These are phyloP conservation scores for Pneumocystis sp. DNA, from an alignment of 1,139 yeast genomes.

Conservation along the genomic window DNA sequence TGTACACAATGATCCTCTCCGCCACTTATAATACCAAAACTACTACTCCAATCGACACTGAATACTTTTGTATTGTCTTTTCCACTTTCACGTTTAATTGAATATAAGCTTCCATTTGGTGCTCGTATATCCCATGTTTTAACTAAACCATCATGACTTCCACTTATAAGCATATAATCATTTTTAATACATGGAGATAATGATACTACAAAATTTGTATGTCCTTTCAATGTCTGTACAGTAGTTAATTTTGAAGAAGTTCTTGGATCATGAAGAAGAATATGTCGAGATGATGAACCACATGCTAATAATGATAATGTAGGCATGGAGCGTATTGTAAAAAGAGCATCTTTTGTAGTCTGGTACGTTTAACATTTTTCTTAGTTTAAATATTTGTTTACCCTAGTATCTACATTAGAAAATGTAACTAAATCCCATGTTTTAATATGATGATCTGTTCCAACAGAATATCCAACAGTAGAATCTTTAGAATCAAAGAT, in stretches of 20 bases:
- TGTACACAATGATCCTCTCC: constrained; percentile 90
- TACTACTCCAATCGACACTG: constrained; percentile 70
- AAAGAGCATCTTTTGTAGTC: constrained; percentile 68
- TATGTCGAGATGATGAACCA: constrained; percentile 94
- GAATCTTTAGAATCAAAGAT: constrained; percentile 56
- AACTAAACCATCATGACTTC: constrained; percentile 89
- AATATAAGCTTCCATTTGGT: constrained; percentile 37
- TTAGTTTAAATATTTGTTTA: constrained; percentile 23
- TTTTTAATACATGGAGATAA: constrained; percentile 60
- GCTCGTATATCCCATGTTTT: constrained; percentile 94
- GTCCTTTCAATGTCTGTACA: constrained; percentile 67
- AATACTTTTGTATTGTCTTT: constrained; percentile 40
- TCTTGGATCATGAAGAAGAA: constrained; percentile 85
- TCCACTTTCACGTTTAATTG: constrained; percentile 19
- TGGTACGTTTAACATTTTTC: constrained; percentile 2
- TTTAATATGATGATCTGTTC: constrained; percentile 86
- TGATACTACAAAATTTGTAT: constrained; percentile 76
- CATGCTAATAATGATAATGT: constrained; percentile 58
- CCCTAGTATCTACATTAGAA: constrained; percentile 69
- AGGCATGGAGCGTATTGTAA: constrained; percentile 58
- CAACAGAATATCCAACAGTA: constrained; percentile 80
- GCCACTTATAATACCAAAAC: constrained; percentile 76
- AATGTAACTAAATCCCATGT: constrained; percentile 92
- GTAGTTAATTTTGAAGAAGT: constrained; percentile 31
- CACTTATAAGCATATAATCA: constrained; percentile 70